Evolutionary conservation across 352 stramenopile genomes (phyloP).

Genomic region (Peronospora belbahrii): DNA sequence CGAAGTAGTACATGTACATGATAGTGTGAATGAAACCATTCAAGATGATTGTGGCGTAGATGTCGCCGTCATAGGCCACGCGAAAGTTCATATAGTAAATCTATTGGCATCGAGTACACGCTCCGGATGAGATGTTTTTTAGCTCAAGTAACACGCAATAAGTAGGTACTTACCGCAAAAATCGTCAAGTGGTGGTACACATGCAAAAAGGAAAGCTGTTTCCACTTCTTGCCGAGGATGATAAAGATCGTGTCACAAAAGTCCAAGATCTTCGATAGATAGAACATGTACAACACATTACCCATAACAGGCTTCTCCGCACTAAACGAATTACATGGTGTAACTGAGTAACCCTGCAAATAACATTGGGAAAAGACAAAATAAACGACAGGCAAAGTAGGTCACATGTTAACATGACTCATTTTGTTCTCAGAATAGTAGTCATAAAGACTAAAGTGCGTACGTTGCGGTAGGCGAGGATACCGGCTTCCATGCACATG

Average conservation of each 20-base stretch:
- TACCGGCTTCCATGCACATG: slow-evolving; percentile 92
- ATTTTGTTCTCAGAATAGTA: not conserved
- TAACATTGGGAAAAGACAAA: slow-evolving; percentile 5
- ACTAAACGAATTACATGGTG: slow-evolving; percentile 90
- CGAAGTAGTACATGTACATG: slow-evolving; percentile 99
- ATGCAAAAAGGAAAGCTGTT: slow-evolving; percentile 95
- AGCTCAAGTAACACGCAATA: not conserved
- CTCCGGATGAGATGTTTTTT: not conserved
- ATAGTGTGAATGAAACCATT: slow-evolving; percentile 98
- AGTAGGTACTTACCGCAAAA: slow-evolving; percentile 65
- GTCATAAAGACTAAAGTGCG: not conserved
- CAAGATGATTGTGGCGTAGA: slow-evolving; percentile 94
- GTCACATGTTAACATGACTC: not conserved
- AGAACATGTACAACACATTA: slow-evolving; percentile 98
- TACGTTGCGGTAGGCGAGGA: slow-evolving; percentile 89
- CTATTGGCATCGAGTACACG: slow-evolving; percentile 12
- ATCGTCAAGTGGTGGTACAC: slow-evolving; percentile 98
- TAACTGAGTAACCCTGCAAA: slow-evolving; percentile 71
- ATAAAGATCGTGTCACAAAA: slow-evolving; percentile 97
- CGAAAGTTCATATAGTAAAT: slow-evolving; percentile 95
- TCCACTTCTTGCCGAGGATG: slow-evolving; percentile 96
- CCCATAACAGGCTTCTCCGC: slow-evolving; percentile 86
- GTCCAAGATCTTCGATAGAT: slow-evolving; percentile 94
- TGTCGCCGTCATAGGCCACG: slow-evolving; percentile 93
- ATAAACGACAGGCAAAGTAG: not conserved